These are phyloP conservation scores for Apiotrichum porosum DNA, from an alignment of 1,284 basidiomycete genomes.

Conservation along the genomic window DNA sequence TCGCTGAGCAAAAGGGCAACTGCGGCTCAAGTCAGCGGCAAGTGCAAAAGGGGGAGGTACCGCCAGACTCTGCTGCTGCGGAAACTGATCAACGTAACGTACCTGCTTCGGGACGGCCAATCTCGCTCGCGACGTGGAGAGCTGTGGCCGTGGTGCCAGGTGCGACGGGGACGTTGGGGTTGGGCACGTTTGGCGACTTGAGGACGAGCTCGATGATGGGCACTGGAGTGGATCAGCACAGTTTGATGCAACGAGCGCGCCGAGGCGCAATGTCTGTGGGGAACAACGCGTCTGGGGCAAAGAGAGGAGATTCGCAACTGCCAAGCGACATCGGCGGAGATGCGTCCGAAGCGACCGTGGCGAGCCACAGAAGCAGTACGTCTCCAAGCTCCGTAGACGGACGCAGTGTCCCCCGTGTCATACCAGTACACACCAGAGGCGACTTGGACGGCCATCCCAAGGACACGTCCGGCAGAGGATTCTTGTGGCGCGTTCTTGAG, in stretches of 20 bases:
- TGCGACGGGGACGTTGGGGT: constrained; percentile 52
- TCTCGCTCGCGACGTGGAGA: constrained; percentile 77
- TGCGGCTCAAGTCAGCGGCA: constrained; percentile 18
- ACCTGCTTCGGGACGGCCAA: constrained; percentile 72
- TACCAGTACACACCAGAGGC: constrained; percentile 61
- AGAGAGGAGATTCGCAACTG: background rate
- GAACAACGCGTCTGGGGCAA: background rate
- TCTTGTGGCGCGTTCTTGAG: constrained; percentile 54
- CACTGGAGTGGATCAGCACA: constrained; percentile 39
- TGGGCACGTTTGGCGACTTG: constrained; percentile 65
- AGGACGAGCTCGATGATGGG: constrained; percentile 63
- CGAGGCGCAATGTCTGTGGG: no score
- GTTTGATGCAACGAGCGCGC: background rate
- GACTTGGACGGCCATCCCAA: constrained; percentile 82
- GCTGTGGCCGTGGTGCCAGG: constrained; percentile 70
- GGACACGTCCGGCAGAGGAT: constrained; percentile 64
- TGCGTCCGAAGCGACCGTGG: no score
- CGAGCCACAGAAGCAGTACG: no score
- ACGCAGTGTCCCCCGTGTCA: no score
- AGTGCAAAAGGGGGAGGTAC: background rate
- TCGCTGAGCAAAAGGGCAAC: constrained; percentile 68
- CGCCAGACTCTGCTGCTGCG: background rate
- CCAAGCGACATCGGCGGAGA: no score
- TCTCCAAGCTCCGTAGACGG: no score
- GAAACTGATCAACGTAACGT: constrained; percentile 12